Percentiles rank a stretch among this genome's conserved stretches.
These are phyloP conservation scores for Lichtheimia ramosa DNA, from an alignment of 371 early-diverging fungal species.

Conservation along the genomic window DNA sequence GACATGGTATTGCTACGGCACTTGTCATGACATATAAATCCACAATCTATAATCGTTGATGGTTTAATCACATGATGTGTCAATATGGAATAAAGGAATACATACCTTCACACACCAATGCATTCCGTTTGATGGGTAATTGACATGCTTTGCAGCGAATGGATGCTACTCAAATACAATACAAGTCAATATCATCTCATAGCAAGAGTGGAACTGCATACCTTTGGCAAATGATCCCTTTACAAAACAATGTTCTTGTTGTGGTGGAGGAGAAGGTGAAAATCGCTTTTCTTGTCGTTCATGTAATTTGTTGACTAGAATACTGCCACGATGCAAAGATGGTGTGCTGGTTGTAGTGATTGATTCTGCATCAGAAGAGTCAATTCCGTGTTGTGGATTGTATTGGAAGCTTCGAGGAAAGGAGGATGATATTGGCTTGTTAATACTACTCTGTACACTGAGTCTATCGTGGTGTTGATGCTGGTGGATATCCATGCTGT, in stretches of 20 bases:
- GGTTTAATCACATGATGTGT: background rate
- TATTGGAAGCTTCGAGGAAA: conserved; percentile 1
- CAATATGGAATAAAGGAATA: too few relatives aligned
- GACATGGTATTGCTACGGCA: conserved; percentile 14
- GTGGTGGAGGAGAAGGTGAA: conserved; percentile 2
- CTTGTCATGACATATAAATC: conserved; percentile 44
- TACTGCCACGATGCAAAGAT: conserved; percentile 5
- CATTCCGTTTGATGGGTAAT: conserved; percentile 32
- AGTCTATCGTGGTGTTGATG: background rate
- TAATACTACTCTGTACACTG: background rate
- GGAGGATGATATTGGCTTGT: conserved; percentile 5
- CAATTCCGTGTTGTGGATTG: background rate
- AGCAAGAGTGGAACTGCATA: conserved; percentile 5
- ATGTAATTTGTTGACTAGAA: conserved; percentile 20
- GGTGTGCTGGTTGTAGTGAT: background rate
- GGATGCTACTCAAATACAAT: conserved; percentile 14
- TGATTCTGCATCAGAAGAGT: background rate
- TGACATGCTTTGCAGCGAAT: conserved; percentile 42
- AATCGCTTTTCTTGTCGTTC: conserved; percentile 14
- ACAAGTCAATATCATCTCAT: background rate
- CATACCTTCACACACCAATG: conserved; percentile 44
- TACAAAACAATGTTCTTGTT: conserved; percentile 33
- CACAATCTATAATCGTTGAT: conserved; percentile 15
- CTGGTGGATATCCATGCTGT: background rate
- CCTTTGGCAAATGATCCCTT: conserved; percentile 50